These are phyloP conservation scores for Oidiodendron maius DNA, from an alignment of 495 filamentous ascomycete species.

Conservation along the genomic window DNA sequence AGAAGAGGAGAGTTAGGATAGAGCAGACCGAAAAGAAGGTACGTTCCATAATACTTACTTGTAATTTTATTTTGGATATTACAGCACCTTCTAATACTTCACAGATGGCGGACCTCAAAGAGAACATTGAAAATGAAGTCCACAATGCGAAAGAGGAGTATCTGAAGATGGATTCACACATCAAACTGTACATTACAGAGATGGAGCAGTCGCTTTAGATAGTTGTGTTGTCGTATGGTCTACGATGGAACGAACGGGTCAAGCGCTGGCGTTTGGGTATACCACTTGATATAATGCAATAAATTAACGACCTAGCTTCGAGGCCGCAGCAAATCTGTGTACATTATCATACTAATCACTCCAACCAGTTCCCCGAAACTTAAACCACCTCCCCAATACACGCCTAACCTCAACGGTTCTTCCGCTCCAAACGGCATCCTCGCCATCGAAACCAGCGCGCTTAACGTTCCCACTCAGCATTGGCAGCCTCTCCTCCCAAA, in stretches of 20 bases:
- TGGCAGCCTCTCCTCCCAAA: slow-evolving; percentile 47
- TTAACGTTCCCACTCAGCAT: slow-evolving; percentile 55
- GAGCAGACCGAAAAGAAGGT: slow-evolving; percentile 99
- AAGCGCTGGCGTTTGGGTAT: slow-evolving; percentile 22
- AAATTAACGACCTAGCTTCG: neutral
- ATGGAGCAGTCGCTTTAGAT: slow-evolving; percentile 86
- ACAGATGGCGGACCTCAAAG: slow-evolving; percentile 94
- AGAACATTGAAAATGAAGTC: slow-evolving; percentile 93
- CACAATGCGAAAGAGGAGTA: slow-evolving; percentile 85
- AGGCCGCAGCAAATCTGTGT: neutral
- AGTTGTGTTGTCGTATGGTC: slow-evolving; percentile 14
- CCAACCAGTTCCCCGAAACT: slow-evolving; percentile 16
- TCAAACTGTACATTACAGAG: slow-evolving; percentile 95
- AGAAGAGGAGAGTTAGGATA: slow-evolving; percentile 81
- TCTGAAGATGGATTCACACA: slow-evolving; percentile 92
- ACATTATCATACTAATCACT: neutral
- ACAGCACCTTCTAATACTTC: slow-evolving; percentile 27
- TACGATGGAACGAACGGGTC: neutral
- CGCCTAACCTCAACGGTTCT: slow-evolving; percentile 58
- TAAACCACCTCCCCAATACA: slow-evolving; percentile 69
- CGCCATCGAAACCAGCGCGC: slow-evolving; percentile 34
- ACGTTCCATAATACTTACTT: too few relatives aligned
- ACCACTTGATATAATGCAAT: slow-evolving; percentile 21
- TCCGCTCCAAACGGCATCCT: slow-evolving; percentile 57
- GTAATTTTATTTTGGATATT: neutral